phyloP scores from a whole-genome alignment of 2,329 filamentous ascomycete genomes.

The Paraconiothyrium sp. region DNA sequence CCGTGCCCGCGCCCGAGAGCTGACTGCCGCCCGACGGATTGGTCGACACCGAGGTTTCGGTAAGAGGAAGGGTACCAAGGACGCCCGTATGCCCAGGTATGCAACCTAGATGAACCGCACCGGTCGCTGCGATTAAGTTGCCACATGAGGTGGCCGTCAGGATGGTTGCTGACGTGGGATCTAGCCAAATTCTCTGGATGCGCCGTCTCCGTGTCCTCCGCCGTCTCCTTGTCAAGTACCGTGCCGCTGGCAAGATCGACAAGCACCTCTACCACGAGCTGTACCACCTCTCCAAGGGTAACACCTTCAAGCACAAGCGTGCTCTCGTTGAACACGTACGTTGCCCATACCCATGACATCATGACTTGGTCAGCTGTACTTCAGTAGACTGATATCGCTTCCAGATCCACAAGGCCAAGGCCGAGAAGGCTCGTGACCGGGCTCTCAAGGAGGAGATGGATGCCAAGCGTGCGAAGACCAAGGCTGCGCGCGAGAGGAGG shows the following conservation, averaged over 20 bases:
- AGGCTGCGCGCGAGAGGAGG: conserved; percentile 99
- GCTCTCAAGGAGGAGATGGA: conserved; percentile 99
- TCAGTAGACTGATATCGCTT: conserved; percentile 38
- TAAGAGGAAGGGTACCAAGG: conserved; percentile 99
- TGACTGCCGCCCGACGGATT: conserved; percentile 92
- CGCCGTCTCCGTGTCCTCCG: conserved; percentile 99
- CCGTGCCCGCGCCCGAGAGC: conserved; percentile 91
- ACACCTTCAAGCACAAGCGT: conserved; percentile 99
- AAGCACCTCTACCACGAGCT: conserved; percentile 99
- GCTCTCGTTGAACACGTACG: conserved; percentile 99
- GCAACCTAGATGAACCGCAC: conserved; percentile 47
- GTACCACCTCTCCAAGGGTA: conserved; percentile 99
- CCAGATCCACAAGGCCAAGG: conserved; percentile 99
- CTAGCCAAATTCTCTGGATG: conserved; percentile 98
- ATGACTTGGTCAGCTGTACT: conserved; percentile 39
- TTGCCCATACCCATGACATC: conserved; percentile 53
- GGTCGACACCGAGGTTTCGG: conserved; percentile 99
- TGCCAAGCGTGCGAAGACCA: conserved; percentile 99
- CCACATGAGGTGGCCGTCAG: conserved; percentile 20
- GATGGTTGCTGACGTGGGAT: conserved; percentile 45
- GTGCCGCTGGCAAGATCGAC: conserved; percentile 99
- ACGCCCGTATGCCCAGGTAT: conserved; percentile 98
- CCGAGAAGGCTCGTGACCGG: conserved; percentile 97
- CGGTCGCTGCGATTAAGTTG: conserved; percentile 15
- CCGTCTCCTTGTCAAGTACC: conserved; percentile 99